These are phyloP conservation scores for Alternaria ventricosa DNA, from an alignment of 2,329 filamentous ascomycete genomes.

Conservation along the genomic window DNA sequence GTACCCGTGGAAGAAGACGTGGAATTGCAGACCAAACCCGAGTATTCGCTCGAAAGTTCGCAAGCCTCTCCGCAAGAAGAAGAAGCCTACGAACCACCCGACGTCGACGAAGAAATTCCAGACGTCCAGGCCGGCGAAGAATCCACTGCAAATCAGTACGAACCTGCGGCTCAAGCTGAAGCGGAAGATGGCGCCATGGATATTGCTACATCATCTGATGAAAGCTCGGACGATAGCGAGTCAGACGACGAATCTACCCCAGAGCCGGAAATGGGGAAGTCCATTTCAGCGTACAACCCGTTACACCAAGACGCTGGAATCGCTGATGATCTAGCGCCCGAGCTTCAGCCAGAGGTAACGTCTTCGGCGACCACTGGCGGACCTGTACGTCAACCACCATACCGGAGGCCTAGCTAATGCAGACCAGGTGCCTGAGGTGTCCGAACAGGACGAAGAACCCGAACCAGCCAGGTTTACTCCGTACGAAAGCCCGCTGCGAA, in stretches of 20 bases:
- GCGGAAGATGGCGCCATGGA: slow-evolving; percentile 45
- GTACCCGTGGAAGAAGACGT: slow-evolving; percentile 7
- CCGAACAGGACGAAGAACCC: slow-evolving; percentile 20
- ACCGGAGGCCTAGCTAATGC: slow-evolving; percentile 21
- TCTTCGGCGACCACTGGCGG: slow-evolving; percentile 11
- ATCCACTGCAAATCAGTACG: neutral
- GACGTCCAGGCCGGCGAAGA: slow-evolving; percentile 7
- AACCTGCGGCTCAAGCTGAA: slow-evolving; percentile 16
- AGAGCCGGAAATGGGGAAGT: slow-evolving; percentile 17
- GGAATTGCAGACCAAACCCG: slow-evolving; percentile 1
- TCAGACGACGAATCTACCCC: slow-evolving; percentile 26
- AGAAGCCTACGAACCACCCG: slow-evolving; percentile 42
- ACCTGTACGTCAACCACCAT: slow-evolving; percentile 29
- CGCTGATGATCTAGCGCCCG: slow-evolving; percentile 50
- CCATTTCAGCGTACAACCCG: slow-evolving; percentile 17
- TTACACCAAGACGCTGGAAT: slow-evolving; percentile 20
- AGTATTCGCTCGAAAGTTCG: slow-evolving; percentile 16
- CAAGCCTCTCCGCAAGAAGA: slow-evolving; percentile 35
- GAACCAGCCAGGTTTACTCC: slow-evolving; percentile 57
- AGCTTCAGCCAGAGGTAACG: slow-evolving; percentile 41
- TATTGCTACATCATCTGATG: slow-evolving; percentile 39
- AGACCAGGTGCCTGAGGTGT: slow-evolving; percentile 15
- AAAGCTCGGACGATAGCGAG: slow-evolving; percentile 30
- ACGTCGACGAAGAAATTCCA: slow-evolving; percentile 28
- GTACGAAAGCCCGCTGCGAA: slow-evolving; percentile 82